phyloP scores from a whole-genome alignment of 768 basidiomycete genomes.

The Xerocomellus dryophilus region DNA sequence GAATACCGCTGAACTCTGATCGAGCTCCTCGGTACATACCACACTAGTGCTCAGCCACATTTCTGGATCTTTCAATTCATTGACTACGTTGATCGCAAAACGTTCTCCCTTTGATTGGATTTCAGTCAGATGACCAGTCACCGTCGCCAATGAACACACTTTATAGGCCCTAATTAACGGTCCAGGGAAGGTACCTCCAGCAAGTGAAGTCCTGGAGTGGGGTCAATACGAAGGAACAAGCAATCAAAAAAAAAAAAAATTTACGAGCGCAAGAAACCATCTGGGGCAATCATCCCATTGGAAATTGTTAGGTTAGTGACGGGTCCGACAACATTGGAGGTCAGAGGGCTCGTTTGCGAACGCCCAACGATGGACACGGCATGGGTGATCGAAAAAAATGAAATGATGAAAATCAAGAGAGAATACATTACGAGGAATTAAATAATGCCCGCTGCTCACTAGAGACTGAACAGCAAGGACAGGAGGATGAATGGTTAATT shows the following conservation, averaged over 20 bases:
- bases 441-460: not conserved
- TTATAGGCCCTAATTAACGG: conserved; percentile 42
- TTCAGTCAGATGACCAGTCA: not conserved
- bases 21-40: conserved; percentile 8
- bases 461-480: not conserved
- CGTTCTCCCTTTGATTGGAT: conserved; percentile 35
- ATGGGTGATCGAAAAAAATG: conserved; percentile 2
- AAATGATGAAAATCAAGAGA: conserved; percentile 1
- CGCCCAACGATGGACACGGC: conserved; percentile 23
- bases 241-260: conserved; percentile 15
- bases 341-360: too few relatives aligned
- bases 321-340: conserved; percentile 16
- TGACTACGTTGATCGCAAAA: conserved; percentile 45
- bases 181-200: conserved; percentile 46
- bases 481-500: not conserved
- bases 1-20: too few relatives aligned
- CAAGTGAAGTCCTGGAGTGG: conserved; percentile 26
- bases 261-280: conserved; percentile 48
- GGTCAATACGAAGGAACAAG: not conserved
- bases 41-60: conserved; percentile 54
- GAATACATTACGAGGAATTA: conserved; percentile 19
- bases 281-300: conserved; percentile 43
- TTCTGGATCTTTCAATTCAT: conserved; percentile 41
- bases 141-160: not conserved
- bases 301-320: conserved; percentile 35